Conservation (phyloP, 352 stramenopile species). For the Phytophthora lateralis region DNA sequence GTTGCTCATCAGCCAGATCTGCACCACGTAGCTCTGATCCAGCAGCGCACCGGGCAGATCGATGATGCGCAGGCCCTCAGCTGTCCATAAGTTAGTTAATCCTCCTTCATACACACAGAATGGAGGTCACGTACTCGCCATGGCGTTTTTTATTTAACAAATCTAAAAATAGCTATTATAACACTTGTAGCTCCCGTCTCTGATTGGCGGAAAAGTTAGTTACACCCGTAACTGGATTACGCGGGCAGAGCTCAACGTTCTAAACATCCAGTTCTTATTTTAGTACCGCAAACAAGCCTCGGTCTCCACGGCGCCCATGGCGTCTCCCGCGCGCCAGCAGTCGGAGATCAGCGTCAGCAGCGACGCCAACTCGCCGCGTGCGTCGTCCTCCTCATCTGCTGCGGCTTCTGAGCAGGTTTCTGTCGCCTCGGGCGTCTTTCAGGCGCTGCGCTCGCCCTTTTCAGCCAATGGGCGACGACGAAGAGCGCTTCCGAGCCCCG, state of each 20-base stretch:
- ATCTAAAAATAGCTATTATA: neutral
- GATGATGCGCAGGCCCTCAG: conserved; percentile 43
- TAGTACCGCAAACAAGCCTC: neutral
- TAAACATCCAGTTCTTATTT: neutral
- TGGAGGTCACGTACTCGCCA: neutral
- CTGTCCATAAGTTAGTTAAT: neutral
- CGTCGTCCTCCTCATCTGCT: conserved; percentile 17
- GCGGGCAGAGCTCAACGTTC: neutral
- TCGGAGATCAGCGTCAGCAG: neutral
- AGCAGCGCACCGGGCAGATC: conserved; percentile 62
- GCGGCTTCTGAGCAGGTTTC: neutral
- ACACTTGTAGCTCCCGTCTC: neutral
- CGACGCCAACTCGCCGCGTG: conserved; percentile 1
- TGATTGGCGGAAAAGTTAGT: neutral
- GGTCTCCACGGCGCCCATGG: neutral
- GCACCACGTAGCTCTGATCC: conserved; percentile 70
- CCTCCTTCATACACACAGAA: neutral
- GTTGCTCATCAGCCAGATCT: conserved; percentile 73
- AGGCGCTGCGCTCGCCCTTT: conserved; percentile 23
- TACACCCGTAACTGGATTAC: neutral
- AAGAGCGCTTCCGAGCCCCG: conserved; percentile 11
- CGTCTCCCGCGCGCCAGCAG: neutral
- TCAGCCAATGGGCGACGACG: conserved; percentile 9
- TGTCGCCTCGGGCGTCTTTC: conserved; percentile 13
- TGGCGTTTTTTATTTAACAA: neutral